Conservation (phyloP, 164 flowering plant genomes). For the Taxillus chinensis region DNA sequence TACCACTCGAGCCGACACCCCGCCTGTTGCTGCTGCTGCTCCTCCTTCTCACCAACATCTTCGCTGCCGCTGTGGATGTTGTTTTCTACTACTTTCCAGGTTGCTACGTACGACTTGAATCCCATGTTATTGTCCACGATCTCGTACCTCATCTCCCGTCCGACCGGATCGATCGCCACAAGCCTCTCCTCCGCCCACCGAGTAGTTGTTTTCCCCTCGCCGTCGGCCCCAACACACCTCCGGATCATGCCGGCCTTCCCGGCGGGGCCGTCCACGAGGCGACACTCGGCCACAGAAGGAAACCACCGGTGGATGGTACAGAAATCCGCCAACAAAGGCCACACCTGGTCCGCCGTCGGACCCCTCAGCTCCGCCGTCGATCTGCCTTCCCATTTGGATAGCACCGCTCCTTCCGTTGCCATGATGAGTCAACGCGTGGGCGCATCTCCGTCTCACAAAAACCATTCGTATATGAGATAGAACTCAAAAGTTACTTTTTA, state of each 20-base stretch:
- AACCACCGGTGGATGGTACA: constrained; percentile 37
- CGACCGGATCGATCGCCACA: constrained; percentile 18
- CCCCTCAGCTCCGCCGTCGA: constrained; percentile 16
- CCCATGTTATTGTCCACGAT: constrained; percentile 41
- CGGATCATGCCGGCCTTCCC: constrained; percentile 43
- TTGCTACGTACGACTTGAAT: constrained; percentile 23
- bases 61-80: neutral
- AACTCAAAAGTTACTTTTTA: no score
- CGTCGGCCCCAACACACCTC: constrained; percentile 24
- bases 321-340: constrained; percentile 41
- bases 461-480: no score
- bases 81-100: constrained; percentile 16
- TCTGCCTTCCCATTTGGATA: constrained; percentile 42
- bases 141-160: constrained; percentile 33
- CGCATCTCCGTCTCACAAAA: no score
- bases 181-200: constrained; percentile 50
- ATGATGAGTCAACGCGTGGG: neutral
- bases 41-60: neutral
- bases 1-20: constrained; percentile 49
- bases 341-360: constrained; percentile 29
- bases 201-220: neutral
- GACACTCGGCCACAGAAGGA: constrained; percentile 28
- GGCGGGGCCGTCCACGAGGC: constrained; percentile 21
- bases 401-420: constrained; percentile 5
- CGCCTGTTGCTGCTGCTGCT: no score